Conservation (phyloP, 495 filamentous ascomycete genomes). For the Neurospora sp. region DNA sequence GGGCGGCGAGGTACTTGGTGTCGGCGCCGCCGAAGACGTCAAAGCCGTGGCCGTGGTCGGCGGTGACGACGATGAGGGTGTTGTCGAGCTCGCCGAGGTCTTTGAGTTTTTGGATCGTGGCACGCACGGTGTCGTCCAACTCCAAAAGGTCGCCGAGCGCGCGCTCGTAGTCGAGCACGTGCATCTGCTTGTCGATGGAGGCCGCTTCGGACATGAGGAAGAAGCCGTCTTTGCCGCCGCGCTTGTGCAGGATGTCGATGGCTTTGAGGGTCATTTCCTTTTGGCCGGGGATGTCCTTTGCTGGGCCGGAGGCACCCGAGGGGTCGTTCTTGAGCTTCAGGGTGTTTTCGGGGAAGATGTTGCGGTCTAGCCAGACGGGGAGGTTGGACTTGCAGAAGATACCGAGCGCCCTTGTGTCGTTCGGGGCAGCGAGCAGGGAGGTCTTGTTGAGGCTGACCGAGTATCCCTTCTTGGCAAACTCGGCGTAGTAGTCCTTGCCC, state of each 20-base stretch:
- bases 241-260: conserved; percentile 55
- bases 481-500: conserved; percentile 56
- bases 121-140: conserved; percentile 62
- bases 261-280: conserved; percentile 79
- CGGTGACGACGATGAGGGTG: conserved; percentile 61
- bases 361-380: conserved; percentile 63
- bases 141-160: conserved; percentile 66
- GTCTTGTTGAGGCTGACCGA: conserved; percentile 58
- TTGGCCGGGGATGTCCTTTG: conserved; percentile 58
- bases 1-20: conserved; percentile 50
- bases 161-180: conserved; percentile 64
- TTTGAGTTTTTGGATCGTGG: conserved; percentile 53
- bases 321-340: conserved; percentile 50
- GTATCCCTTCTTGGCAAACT: conserved; percentile 57
- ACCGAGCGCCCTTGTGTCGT: conserved; percentile 49
- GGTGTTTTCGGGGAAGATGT: conserved; percentile 57
- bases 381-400: conserved; percentile 59
- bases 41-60: conserved; percentile 72
- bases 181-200: conserved; percentile 75
- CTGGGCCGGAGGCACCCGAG: conserved; percentile 44
- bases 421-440: conserved; percentile 40
- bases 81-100: conserved; percentile 47
- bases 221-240: conserved; percentile 55
- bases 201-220: conserved; percentile 72
- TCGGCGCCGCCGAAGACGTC: conserved; percentile 42